phyloP scores from a whole-genome alignment of 176 grass and related monocot genomes.

The Elymus sibiricus region DNA sequence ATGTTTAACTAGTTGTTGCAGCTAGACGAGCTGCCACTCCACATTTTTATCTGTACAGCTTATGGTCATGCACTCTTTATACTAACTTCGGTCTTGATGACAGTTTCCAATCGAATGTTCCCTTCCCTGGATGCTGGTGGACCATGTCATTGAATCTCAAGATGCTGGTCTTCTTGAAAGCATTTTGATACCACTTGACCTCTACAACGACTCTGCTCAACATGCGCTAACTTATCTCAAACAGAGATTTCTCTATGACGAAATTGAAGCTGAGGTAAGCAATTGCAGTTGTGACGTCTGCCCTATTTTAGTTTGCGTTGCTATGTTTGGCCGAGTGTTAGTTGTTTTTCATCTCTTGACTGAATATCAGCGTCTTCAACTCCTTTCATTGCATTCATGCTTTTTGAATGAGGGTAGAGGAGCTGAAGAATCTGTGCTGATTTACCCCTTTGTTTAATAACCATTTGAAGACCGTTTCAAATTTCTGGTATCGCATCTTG shows the following conservation, averaged over 20 bases:
- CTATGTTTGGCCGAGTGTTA: background rate
- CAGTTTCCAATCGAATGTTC: slow-evolving; percentile 99
- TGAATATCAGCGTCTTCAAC: background rate
- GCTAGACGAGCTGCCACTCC: background rate
- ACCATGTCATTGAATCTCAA: slow-evolving; percentile 77
- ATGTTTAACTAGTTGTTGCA: background rate
- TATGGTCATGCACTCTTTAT: slow-evolving; percentile 20
- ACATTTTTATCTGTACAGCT: slow-evolving; percentile 4
- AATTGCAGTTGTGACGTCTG: background rate
- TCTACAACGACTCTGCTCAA: slow-evolving; percentile 99
- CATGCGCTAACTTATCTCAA: slow-evolving; percentile 89
- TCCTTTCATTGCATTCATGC: background rate
- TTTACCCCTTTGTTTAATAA: background rate
- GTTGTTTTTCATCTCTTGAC: background rate
- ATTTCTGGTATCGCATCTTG: background rate
- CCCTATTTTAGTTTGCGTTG: background rate
- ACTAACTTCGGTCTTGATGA: slow-evolving; percentile 18
- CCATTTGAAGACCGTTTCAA: background rate
- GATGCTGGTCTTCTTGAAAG: slow-evolving; percentile 98
- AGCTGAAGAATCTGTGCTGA: background rate
- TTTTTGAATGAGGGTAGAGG: background rate
- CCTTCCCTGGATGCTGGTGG: slow-evolving; percentile 97
- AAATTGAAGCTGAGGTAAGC: slow-evolving; percentile 99
- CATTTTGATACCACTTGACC: slow-evolving; percentile 97
- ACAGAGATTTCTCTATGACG: slow-evolving; percentile 98